Percentiles rank a stretch among this genome's conserved stretches.
These are phyloP conservation scores for Penicillium atrosanguineum DNA, from an alignment of 495 filamentous ascomycete genomes.

Conservation along the genomic window DNA sequence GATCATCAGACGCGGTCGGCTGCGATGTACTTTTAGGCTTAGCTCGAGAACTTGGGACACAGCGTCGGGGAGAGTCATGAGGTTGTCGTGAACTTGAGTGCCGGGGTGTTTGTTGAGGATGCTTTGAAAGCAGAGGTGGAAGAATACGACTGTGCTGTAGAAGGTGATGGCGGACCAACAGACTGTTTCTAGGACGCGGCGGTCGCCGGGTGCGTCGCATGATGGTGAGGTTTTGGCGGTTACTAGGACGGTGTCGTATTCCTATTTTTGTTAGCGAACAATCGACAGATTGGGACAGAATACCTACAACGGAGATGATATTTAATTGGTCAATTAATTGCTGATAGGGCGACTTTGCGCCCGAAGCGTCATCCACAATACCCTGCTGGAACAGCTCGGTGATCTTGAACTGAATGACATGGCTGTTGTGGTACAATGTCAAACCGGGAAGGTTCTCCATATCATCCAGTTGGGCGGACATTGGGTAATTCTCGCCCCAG, in stretches of 20 bases:
- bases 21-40: constrained; percentile 29
- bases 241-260: constrained; percentile 27
- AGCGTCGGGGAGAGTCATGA: constrained; percentile 20
- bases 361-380: not conserved
- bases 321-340: constrained; percentile 22
- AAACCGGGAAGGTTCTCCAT: constrained; percentile 31
- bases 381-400: constrained; percentile 25
- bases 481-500: constrained; percentile 32
- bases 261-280: constrained; percentile 10
- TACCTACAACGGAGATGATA: constrained; percentile 20
- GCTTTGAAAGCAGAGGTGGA: constrained; percentile 28
- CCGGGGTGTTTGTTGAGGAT: constrained; percentile 7
- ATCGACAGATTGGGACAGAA: not conserved
- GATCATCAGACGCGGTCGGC: constrained; percentile 26
- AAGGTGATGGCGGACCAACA: constrained; percentile 34
- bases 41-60: constrained; percentile 28
- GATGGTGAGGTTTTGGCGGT: constrained; percentile 18
- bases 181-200: constrained; percentile 31
- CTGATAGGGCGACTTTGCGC: constrained; percentile 9
- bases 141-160: constrained; percentile 29
- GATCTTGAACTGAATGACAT: constrained; percentile 30
- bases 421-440: constrained; percentile 29
- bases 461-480: constrained; percentile 33
- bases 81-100: not conserved
- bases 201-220: constrained; percentile 20